Evolutionary conservation across 2,329 filamentous ascomycete species (phyloP), one percentile per base, ranked within the genome.

Genomic region (Curvularia lunata): DNA sequence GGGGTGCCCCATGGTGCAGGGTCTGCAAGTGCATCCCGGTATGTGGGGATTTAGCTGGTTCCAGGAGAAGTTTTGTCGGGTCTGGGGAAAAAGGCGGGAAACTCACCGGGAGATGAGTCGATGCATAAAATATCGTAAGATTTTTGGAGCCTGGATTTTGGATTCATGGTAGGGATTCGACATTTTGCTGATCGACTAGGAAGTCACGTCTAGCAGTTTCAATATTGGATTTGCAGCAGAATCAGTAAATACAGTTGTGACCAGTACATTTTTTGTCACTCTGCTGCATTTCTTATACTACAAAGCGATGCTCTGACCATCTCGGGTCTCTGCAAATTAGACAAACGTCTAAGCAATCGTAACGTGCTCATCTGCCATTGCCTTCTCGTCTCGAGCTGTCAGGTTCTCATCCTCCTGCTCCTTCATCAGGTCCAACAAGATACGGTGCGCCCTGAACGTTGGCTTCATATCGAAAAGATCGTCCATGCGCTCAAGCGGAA

Each of bases 401-500:
- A 60, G 28, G 30, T 54, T 59, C 8, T 65, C 78, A 48, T 75
- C 75, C 47, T 81, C 79, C 18, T 71, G 55, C 27, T 70, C 62
- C 37, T 62, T 68, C 37, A 80, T 67, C 53, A 80, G 77, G 5
- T 65, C 67, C 48, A 81, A 69, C 60, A 82, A 64, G 18, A 71
- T 65, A 30, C 66, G 66, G 59, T 82, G 76, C 5, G 80, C 80
- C 53, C 72, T 78, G 48, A 70, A 52, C 3, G 77, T 68, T 3
- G 80, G 80, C 70, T 75, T 77, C 59, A 79, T 73, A 37, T 80
- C 75, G 62, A 82, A 82, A 13, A 82, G 68, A 43, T 80, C 71
- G 51, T 82, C 79, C 80, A 82, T 82, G 46, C 68, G 67, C 62
- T 82, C 80, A 9, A 82, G 75, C 3, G 80, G 80, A 25, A 82